Percentiles rank a stretch among this genome's conserved stretches.
These are phyloP conservation scores for Lactuca saligna DNA, from an alignment of 129 eudicot genomes.

Conservation along the genomic window DNA sequence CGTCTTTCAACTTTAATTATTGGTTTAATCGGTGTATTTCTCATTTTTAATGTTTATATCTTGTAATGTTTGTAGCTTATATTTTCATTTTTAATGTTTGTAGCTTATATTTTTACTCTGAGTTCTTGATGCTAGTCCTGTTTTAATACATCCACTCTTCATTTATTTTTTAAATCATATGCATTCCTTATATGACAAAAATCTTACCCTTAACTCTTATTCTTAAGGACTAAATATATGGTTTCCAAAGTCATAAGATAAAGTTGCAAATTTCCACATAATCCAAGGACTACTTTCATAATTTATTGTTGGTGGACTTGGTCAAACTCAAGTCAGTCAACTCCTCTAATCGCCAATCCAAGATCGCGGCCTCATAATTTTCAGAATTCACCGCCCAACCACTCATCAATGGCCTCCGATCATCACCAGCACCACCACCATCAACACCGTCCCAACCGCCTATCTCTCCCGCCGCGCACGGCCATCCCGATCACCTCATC, in stretches of 20 bases:
- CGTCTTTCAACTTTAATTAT: no score
- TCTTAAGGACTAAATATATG: no score
- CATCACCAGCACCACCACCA: conserved; percentile 54
- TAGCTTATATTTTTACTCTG: no score
- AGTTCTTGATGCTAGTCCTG: no score
- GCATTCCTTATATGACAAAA: no score
- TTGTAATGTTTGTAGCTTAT: no score
- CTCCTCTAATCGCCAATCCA: conserved; percentile 4
- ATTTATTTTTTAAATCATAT: no score
- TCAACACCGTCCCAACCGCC: conserved; percentile 69
- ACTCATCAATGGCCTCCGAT: conserved; percentile 32
- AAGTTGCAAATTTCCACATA: conserved; percentile 7
- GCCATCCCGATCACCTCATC: conserved; percentile 42
- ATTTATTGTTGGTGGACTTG: not conserved
- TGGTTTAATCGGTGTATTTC: no score
- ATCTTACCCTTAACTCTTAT: no score
- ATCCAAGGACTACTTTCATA: conserved; percentile 8
- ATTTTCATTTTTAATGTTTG: no score
- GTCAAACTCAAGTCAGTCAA: conserved; percentile 33
- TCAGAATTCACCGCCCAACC: conserved; percentile 9
- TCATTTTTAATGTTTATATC: no score
- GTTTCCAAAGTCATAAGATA: not conserved
- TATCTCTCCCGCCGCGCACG: conserved; percentile 62
- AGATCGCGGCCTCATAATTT: not conserved
- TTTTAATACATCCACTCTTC: no score